Evolutionary conservation across 2,329 filamentous ascomycete genomes (phyloP), one percentile per base, ranked within the genome.

Genomic region (Phialophora expanda): DNA sequence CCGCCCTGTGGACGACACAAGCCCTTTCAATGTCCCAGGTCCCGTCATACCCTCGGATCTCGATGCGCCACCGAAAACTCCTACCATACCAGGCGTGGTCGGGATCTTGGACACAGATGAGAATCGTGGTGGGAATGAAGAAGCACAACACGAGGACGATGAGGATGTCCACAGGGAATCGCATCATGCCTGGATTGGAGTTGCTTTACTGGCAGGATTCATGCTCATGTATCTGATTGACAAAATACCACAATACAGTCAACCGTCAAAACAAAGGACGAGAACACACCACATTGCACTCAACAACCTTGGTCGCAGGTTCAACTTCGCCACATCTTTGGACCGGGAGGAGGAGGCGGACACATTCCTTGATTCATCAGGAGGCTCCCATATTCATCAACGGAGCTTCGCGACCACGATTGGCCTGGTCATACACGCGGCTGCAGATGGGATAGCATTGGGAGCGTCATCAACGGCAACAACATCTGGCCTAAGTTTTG

Each of bases 201-300:
- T 98, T 61, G 92, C 93, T 1, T 82, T 99, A 59, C 87, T 96
- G 62, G 81, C 91, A 17, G 95, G 95, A 12, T 99, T 98, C 78
- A 88, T 97, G 64, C 85, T 97, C 70, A 99, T 99, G 95, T 98
- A 97, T 75, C 85, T 99, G 24, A 90, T 99, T 74, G 94, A 99
- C 78, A 89, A 91, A 59, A 79, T 96, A 8, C 92, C 93, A 7
- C 87, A 88, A 48, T 90, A 93, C 75, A 87, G 89, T 5, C 85
- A 86, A 1, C 84, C 91, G 22, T 83, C 85, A 48, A 88, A 89
- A 73, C 81, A 85, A 22, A 83, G 85, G 44, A 88, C 89, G 14
- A 83, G 88, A 60, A 91, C 89, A 17, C 88, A 93, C 70, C 92
- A 97, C 75, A 95, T 98, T 73, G 96, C 92, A 64, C 83, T 98